Evolutionary conservation across 345 rosid species (phyloP), one percentile per base, ranked within the genome.

Genomic region (Sisymbrium irio): DNA sequence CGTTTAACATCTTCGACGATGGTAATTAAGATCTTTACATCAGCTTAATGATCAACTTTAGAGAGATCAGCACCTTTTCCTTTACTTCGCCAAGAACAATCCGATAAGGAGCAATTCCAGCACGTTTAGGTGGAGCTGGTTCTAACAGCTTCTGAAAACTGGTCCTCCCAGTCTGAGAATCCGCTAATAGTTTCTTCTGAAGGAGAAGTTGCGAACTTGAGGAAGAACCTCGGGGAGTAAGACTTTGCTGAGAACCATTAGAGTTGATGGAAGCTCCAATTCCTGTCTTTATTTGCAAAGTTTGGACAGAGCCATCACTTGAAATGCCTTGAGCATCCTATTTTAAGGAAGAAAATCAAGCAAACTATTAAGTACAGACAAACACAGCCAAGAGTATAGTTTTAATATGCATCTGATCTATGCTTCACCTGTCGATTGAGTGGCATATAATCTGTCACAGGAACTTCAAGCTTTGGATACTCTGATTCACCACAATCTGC

Each of bases 81-180:
- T 92, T 95, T 19, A 95, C 97, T 74, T 89, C 80, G 6, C 97
- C 97, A 61, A 95, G 92, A 77, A 95, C 91, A 80, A 95, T 88
- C 75, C 97, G 83, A 58, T 95, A 92, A 59, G 99, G 97, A 80
- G 97, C 95, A 59, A 89, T 82, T 71, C 92, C 90, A 54, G 99
- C 87, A 62, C 65, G 89, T 77, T 83, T 82, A 78, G 94, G 87
- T 53, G 76, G 87, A 55, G 90, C 86, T 75, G 99, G 99, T 79
- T 95, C 99, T 65, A 95, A 81, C 79, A 95, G 93, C 81, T 90
- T 95, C 63, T 87, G 99, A 80, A 95, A 92, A 82, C 97, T 92
- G 63, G 96, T 83, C 81, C 93, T 85, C 77, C 97, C 99, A 51
- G 86, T 79, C 63, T 86, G 85, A 56, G 97, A 82, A 63, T 95